phyloP scores from a whole-genome alignment of 2,329 filamentous ascomycete genomes.

The Verticillium klebahnii region DNA sequence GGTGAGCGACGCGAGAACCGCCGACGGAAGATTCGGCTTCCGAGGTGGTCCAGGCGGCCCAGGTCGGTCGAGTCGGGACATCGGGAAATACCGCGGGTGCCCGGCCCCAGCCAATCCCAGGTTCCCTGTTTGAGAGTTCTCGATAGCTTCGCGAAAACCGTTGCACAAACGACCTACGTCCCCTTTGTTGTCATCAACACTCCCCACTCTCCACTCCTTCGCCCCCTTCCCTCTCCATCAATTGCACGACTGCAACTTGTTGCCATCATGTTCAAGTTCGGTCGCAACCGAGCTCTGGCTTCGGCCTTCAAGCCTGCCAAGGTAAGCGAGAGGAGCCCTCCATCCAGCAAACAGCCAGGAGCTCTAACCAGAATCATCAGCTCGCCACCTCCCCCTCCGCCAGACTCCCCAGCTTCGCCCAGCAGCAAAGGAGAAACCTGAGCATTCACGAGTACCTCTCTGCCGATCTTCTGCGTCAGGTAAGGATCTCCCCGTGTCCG shows the following conservation, averaged over 20 bases:
- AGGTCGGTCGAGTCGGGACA: background rate
- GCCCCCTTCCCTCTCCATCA: background rate
- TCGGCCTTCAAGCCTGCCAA: slow-evolving; percentile 74
- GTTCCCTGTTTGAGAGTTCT: slow-evolving; percentile 2
- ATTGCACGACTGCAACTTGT: slow-evolving; percentile 12
- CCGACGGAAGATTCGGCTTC: background rate
- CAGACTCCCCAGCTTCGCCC: slow-evolving; percentile 59
- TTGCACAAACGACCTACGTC: background rate
- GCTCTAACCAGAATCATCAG: slow-evolving; percentile 12
- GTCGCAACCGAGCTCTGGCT: slow-evolving; percentile 74
- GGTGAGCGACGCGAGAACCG: background rate
- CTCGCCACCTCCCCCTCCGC: slow-evolving; percentile 40
- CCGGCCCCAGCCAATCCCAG: slow-evolving; percentile 2
- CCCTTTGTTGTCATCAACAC: slow-evolving; percentile 1
- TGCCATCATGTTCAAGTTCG: slow-evolving; percentile 78
- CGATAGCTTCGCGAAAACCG: slow-evolving; percentile 5
- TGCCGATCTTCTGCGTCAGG: slow-evolving; percentile 78
- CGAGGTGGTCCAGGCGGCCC: background rate
- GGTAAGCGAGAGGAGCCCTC: slow-evolving; percentile 44
- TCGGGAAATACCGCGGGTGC: slow-evolving; percentile 3
- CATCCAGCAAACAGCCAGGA: background rate
- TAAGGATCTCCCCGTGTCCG: slow-evolving; percentile 26
- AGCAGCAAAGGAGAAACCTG: slow-evolving; percentile 81
- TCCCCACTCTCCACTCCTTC: slow-evolving; percentile 3
- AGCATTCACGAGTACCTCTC: slow-evolving; percentile 99